Percentiles rank a stretch among this genome's conserved stretches.
Evolutionary conservation across 768 basidiomycete genomes (phyloP).

Genomic region (Russula ochroleuca): DNA sequence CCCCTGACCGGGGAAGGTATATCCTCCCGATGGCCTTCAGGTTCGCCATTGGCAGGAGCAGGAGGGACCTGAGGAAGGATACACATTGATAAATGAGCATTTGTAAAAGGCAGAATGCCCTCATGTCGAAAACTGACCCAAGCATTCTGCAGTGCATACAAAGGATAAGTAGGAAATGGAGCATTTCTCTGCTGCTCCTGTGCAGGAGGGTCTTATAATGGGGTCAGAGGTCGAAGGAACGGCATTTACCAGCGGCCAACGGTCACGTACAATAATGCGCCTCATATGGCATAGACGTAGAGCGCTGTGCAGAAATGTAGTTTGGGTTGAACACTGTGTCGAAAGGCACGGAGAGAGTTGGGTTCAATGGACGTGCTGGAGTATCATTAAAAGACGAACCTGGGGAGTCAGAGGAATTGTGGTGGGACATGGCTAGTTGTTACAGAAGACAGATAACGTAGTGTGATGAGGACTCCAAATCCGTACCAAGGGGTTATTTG

Average conservation of each 20-base stretch:
- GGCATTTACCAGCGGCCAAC: constrained; percentile 1
- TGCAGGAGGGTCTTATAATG: constrained; percentile 12
- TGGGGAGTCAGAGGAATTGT: constrained; percentile 25
- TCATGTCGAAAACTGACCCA: background rate
- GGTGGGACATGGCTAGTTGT: constrained; percentile 27
- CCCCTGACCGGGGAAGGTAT: no score
- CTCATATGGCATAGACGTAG: constrained; percentile 16
- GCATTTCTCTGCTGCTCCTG: constrained; percentile 11
- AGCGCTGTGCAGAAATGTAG: constrained; percentile 17
- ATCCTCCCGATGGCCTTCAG: no score
- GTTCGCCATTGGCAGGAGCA: no score
- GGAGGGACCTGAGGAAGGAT: no score
- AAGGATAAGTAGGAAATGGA: constrained; percentile 5
- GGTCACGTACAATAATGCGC: constrained; percentile 15
- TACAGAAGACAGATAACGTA: constrained; percentile 27
- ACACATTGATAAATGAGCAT: no score
- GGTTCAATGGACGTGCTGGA: constrained; percentile 18
- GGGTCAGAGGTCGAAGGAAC: constrained; percentile 8
- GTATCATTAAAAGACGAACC: constrained; percentile 25
- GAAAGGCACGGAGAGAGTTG: constrained; percentile 15
- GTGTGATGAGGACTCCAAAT: constrained; percentile 16
- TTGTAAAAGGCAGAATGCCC: no score
- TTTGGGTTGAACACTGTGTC: constrained; percentile 15
- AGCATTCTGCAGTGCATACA: background rate
- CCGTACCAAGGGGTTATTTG: constrained; percentile 18